Conservation (phyloP, 2,329 filamentous ascomycete species). For the Akanthomyces muscarius region DNA sequence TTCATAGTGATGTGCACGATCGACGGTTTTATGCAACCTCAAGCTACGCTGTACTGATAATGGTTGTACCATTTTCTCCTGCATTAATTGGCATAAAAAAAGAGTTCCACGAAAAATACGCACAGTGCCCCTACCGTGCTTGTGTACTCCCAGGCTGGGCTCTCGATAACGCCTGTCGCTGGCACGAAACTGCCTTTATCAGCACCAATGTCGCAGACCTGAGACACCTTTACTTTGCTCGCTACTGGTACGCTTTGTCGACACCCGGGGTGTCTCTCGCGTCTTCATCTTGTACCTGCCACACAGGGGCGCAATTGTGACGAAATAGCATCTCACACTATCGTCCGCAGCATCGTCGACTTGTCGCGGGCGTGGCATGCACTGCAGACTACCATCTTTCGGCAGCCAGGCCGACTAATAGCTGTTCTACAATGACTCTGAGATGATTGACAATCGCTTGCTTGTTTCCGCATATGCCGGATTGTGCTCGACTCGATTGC, state of each 20-base stretch:
- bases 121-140: no score
- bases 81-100: not conserved
- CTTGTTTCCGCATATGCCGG: not conserved
- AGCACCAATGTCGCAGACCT: constrained; percentile 10
- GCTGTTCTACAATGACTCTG: not conserved
- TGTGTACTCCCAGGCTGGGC: not conserved
- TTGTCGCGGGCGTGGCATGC: not conserved
- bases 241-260: not conserved
- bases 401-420: not conserved
- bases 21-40: constrained; percentile 9
- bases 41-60: no score
- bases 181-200: constrained; percentile 4
- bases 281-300: not conserved
- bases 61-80: not conserved
- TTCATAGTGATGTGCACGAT: not conserved
- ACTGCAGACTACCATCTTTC: not conserved
- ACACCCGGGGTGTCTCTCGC: not conserved
- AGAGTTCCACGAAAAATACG: no score
- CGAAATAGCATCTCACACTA: not conserved
- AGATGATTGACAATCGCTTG: not conserved
- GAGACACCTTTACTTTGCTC: not conserved
- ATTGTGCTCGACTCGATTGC: not conserved
- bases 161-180: not conserved
- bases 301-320: not conserved
- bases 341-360: not conserved